These are phyloP conservation scores for Xylariales sp. DNA, from an alignment of 2,329 filamentous ascomycete species.

Conservation along the genomic window DNA sequence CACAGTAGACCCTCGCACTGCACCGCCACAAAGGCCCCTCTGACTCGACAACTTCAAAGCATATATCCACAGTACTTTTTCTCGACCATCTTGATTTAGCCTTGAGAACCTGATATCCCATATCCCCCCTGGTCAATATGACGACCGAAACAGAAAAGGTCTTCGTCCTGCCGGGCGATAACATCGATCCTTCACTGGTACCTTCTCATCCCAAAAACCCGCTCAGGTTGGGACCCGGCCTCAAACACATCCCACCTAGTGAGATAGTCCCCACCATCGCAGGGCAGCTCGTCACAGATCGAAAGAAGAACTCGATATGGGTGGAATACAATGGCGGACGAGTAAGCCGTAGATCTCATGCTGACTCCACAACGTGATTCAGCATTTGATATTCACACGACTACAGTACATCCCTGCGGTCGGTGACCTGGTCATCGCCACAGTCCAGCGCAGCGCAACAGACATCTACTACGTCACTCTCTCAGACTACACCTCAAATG, in stretches of 20 bases:
- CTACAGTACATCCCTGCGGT: constrained; percentile 72
- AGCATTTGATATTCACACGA: neutral
- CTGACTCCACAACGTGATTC: neutral
- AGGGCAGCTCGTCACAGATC: constrained; percentile 63
- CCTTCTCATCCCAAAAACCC: constrained; percentile 65
- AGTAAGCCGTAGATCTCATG: constrained; percentile 39
- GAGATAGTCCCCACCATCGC: constrained; percentile 65
- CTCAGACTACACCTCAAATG: constrained; percentile 58
- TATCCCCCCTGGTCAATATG: constrained; percentile 48
- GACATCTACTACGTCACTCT: constrained; percentile 80
- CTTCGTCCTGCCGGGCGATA: constrained; percentile 79
- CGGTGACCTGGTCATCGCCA: constrained; percentile 87
- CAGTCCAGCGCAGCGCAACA: constrained; percentile 67
- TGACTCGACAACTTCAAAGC: too few species aligned
- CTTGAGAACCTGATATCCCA: too few species aligned
- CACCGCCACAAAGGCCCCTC: too few species aligned
- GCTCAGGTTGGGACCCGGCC: constrained; percentile 76
- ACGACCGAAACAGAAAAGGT: constrained; percentile 41
- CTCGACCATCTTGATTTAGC: too few species aligned
- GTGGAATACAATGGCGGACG: constrained; percentile 67
- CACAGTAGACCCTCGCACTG: too few species aligned
- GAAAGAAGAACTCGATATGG: constrained; percentile 72
- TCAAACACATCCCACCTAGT: constrained; percentile 75
- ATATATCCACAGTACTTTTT: too few species aligned
- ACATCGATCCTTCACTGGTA: constrained; percentile 60